Base-by-base conservation (phyloP, 345 rosid species). In the Orychophragmus violaceus region DNA sequence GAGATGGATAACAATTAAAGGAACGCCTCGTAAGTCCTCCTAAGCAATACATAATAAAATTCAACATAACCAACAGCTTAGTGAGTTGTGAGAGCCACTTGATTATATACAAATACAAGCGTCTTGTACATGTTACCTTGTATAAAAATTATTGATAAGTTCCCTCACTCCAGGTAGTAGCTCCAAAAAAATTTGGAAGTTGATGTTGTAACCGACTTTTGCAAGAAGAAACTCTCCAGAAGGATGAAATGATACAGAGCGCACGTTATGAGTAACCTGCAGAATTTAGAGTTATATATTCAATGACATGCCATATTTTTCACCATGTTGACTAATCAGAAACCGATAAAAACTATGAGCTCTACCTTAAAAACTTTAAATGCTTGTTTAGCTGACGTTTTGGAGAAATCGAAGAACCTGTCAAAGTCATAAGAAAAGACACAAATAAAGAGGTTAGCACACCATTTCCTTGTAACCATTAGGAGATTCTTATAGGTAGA, bases 131-230 rank as follows among this genome's bases (percentile, higher is more conserved):
- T 46, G 46, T 56, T 80, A 95, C 98, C 99, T 95, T 23, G 98
- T 83, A 81, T 95, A 95, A 70, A 95, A 95, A 72, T 88, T 91
- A 72, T 87, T 86, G 69, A 95, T 86, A 66, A 95, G 96, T 82
- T 95, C 99, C 80, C 99, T 89, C 33, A 91, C 96, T 84, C 91
- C 98, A 62, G 99, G 99, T 54, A 87, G 90, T 74, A 95, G 76
- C 88, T 95, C 99, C 85, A 95, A 82, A 79, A 91, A 87, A 78
- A 85, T 86, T 50, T 97, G 88, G 77, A 95, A 95, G 85, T 78
- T 86, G 62, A 86, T 69, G 64, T 89, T 91, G 84, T 95, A 96
- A 7, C 91, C 91, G 52, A 95, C 98, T 83, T 95, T 95, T 79
- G 53, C 78, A 57, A 90, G 78, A 76, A 91, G 80, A 68, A 84